phyloP scores from a whole-genome alignment of 345 rosid genomes.

The Angophora floribunda region DNA sequence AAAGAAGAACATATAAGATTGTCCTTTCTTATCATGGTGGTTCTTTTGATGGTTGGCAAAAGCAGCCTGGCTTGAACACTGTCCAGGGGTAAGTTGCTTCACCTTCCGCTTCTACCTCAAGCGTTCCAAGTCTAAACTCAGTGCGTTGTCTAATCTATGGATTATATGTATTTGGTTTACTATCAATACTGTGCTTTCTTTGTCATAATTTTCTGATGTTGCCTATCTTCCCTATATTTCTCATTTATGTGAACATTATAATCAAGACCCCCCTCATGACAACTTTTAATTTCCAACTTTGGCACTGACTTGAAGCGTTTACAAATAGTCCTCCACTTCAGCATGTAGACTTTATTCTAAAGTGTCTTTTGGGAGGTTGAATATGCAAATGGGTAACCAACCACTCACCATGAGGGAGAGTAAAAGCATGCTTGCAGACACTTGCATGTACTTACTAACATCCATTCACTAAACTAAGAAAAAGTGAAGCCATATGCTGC shows the following conservation, averaged over 20 bases:
- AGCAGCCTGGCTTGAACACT: constrained; percentile 77
- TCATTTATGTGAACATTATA: background rate
- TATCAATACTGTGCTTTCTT: background rate
- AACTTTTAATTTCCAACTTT: background rate
- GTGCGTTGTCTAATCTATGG: background rate
- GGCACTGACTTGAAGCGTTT: background rate
- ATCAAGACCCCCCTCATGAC: background rate
- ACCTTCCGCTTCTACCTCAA: background rate
- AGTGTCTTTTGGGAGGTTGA: background rate
- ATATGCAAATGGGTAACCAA: background rate
- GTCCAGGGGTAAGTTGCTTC: constrained; percentile 60
- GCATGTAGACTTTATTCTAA: background rate
- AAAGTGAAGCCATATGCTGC: background rate
- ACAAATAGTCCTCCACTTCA: background rate
- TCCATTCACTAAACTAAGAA: background rate
- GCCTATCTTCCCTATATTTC: background rate
- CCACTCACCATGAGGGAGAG: background rate
- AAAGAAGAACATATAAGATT: constrained; percentile 67
- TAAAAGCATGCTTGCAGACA: background rate
- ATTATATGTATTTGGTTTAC: background rate
- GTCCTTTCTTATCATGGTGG: constrained; percentile 68
- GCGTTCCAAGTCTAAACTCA: background rate
- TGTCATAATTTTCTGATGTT: background rate
- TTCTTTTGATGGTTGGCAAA: constrained; percentile 98
- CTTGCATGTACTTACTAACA: background rate